These are phyloP conservation scores for Aphanomyces astaci DNA, from an alignment of 352 stramenopile genomes.

Conservation along the genomic window DNA sequence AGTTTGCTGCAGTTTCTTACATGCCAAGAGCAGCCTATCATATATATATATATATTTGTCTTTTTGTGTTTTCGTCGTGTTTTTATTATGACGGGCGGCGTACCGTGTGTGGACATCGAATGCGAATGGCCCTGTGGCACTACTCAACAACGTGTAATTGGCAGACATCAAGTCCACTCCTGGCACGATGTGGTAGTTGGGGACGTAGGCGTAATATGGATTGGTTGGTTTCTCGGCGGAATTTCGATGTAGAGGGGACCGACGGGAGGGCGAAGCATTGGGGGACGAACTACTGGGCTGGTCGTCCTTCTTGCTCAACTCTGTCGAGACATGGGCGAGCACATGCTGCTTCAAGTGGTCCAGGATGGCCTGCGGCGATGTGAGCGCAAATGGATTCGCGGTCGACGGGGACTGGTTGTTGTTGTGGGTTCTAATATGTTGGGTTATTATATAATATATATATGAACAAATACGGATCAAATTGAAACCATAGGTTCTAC, in stretches of 20 bases:
- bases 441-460: too few relatives aligned
- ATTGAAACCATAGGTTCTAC: too few relatives aligned
- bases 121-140: constrained; percentile 17
- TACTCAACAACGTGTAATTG: constrained; percentile 30
- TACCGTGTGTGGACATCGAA: constrained; percentile 38
- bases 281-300: not conserved
- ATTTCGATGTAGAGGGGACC: not conserved
- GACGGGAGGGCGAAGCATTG: not conserved
- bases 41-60: too few relatives aligned
- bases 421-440: too few relatives aligned
- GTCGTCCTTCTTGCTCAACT: not conserved
- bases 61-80: too few relatives aligned
- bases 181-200: constrained; percentile 13
- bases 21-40: constrained; percentile 46
- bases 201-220: constrained; percentile 24
- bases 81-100: too few relatives aligned
- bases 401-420: not conserved
- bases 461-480: too few relatives aligned
- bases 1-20: constrained; percentile 41
- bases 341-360: constrained; percentile 7
- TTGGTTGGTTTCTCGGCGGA: not conserved
- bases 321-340: constrained; percentile 1
- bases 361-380: not conserved
- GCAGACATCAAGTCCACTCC: constrained; percentile 32
- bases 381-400: not conserved